Conservation (phyloP, 2,329 filamentous ascomycete species). For the Cladosporium halotolerans region DNA sequence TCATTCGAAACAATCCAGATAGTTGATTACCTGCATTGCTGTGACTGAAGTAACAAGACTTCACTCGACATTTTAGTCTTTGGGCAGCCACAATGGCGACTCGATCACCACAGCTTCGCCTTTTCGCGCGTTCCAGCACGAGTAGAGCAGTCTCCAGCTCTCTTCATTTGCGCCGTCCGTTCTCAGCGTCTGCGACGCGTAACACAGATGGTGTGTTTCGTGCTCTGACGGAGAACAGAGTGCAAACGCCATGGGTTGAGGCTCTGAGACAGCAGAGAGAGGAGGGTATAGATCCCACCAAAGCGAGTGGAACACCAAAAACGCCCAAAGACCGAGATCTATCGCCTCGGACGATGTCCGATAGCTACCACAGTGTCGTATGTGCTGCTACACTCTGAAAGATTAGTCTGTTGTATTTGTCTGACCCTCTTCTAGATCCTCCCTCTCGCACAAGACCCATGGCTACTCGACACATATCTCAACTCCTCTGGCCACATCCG, state of each 20-base stretch:
- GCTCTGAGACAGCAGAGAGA: constrained; percentile 51
- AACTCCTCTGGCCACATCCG: constrained; percentile 70
- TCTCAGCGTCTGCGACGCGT: constrained; percentile 16
- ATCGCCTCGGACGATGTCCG: constrained; percentile 61
- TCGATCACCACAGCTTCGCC: not conserved
- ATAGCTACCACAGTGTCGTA: constrained; percentile 64
- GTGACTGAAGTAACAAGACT: no score
- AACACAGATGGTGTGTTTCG: constrained; percentile 55
- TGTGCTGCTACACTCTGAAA: constrained; percentile 24
- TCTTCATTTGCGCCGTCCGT: constrained; percentile 8
- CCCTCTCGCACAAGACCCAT: constrained; percentile 66
- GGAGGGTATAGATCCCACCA: constrained; percentile 27
- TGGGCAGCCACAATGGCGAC: not conserved
- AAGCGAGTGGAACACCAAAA: constrained; percentile 29
- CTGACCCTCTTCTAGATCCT: constrained; percentile 43
- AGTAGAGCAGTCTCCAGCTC: not conserved
- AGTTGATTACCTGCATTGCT: no score
- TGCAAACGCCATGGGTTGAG: constrained; percentile 64
- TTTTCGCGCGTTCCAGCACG: constrained; percentile 1
- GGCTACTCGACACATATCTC: constrained; percentile 71
- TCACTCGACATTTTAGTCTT: no score
- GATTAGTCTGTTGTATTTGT: not conserved
- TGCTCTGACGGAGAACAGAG: constrained; percentile 52
- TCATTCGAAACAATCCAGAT: no score
- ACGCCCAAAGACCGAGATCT: constrained; percentile 48